Conservation (phyloP, 352 stramenopile species). For the Pythium biforme region DNA sequence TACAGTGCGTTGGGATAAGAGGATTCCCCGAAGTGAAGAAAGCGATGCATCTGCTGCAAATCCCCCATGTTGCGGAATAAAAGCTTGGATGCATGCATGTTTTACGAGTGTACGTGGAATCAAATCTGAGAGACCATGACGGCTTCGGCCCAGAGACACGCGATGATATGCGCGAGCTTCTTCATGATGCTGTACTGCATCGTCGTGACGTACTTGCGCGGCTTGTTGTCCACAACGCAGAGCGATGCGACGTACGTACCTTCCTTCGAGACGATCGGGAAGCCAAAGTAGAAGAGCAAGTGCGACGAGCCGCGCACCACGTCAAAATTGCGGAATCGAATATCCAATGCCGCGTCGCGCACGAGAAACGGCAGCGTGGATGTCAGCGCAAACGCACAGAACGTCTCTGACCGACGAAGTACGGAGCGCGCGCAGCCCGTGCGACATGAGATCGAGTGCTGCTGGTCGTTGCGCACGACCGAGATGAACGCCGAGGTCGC, state of each 20-base stretch:
- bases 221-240: constrained; percentile 44
- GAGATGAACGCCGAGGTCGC: constrained; percentile 35
- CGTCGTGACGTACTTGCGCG: constrained; percentile 48
- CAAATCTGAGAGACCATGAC: constrained; percentile 8
- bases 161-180: constrained; percentile 35
- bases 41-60: background rate
- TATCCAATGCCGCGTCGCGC: constrained; percentile 42
- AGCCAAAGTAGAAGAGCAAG: constrained; percentile 42
- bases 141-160: constrained; percentile 15
- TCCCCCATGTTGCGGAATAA: background rate
- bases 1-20: constrained; percentile 32
- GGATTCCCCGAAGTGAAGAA: constrained; percentile 26
- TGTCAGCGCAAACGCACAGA: constrained; percentile 40
- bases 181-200: constrained; percentile 63
- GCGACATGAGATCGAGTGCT: constrained; percentile 25
- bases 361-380: constrained; percentile 41
- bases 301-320: constrained; percentile 32
- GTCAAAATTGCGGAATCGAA: constrained; percentile 53
- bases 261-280: constrained; percentile 34
- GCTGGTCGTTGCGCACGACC: constrained; percentile 32
- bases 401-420: constrained; percentile 31
- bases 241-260: constrained; percentile 38
- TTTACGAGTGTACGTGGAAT: background rate
- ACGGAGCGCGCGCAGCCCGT: constrained; percentile 20
- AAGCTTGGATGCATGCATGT: background rate